Evolutionary conservation across 805 yeast genomes (phyloP).

Genomic region (Candida arabinofermentans): DNA sequence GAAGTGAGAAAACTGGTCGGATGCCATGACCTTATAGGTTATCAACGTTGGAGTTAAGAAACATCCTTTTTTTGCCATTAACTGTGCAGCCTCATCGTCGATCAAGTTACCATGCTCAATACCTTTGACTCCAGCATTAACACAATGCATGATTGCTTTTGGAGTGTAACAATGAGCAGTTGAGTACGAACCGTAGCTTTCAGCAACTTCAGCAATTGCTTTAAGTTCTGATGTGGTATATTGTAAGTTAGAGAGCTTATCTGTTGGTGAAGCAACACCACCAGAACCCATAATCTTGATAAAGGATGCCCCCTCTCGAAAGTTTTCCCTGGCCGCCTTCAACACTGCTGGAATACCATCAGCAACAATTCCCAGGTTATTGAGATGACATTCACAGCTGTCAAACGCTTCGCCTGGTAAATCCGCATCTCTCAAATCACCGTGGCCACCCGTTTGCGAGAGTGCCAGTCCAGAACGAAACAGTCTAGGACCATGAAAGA

Average conservation of each 20-base stretch:
- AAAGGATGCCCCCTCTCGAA: constrained; percentile 26
- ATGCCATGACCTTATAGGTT: constrained; percentile 28
- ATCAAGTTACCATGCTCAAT: constrained; percentile 30
- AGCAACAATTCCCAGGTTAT: constrained; percentile 19
- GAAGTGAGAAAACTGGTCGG: constrained; percentile 23
- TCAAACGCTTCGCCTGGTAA: constrained; percentile 23
- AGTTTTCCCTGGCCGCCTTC: constrained; percentile 23
- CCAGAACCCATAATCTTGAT: constrained; percentile 30
- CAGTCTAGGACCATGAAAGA: constrained; percentile 25
- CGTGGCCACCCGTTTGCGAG: constrained; percentile 31
- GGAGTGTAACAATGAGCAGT: constrained; percentile 30
- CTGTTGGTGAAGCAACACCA: constrained; percentile 30
- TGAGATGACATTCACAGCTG: constrained; percentile 24
- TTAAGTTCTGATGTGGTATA: constrained; percentile 25
- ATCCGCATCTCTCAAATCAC: constrained; percentile 21
- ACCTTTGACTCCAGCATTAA: constrained; percentile 26
- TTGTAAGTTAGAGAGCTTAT: constrained; percentile 23
- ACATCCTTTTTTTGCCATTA: constrained; percentile 22
- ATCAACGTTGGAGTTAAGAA: constrained; percentile 28
- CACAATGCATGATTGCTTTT: constrained; percentile 20
- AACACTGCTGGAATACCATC: constrained; percentile 27
- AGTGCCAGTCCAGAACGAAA: constrained; percentile 24
- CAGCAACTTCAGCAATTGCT: constrained; percentile 25
- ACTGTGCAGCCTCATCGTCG: constrained; percentile 24
- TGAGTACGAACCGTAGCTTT: constrained; percentile 24